Percentiles rank a stretch among this genome's conserved stretches.
These are phyloP conservation scores for Rossbeevera mucosa DNA, from an alignment of 768 basidiomycete species.

Conservation along the genomic window DNA sequence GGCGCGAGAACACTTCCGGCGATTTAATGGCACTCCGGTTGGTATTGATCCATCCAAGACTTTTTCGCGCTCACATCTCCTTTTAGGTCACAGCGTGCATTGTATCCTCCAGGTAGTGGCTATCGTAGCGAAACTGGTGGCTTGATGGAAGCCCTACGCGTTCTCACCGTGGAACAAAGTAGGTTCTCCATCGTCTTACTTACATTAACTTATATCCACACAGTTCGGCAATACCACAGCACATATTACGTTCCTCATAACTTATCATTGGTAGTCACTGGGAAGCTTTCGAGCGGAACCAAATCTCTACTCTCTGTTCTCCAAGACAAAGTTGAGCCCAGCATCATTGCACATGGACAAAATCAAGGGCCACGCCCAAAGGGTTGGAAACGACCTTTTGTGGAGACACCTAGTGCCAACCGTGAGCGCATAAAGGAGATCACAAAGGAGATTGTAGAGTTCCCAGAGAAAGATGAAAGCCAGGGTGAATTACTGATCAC, in stretches of 20 bases:
- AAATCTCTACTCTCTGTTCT: slow-evolving; percentile 74
- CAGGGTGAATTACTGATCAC: slow-evolving; percentile 80
- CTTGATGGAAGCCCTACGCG: slow-evolving; percentile 84
- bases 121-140: slow-evolving; percentile 98
- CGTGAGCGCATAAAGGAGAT: slow-evolving; percentile 50
- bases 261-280: slow-evolving; percentile 80
- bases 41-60: slow-evolving; percentile 20
- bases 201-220: slow-evolving; percentile 13
- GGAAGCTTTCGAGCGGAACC: slow-evolving; percentile 77
- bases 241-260: slow-evolving; percentile 95
- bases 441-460: slow-evolving; percentile 69
- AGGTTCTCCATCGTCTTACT: slow-evolving; percentile 16
- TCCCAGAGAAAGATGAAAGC: slow-evolving; percentile 96
- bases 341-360: slow-evolving; percentile 70
- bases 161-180: slow-evolving; percentile 88
- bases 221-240: slow-evolving; percentile 86
- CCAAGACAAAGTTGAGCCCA: slow-evolving; percentile 79
- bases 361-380: slow-evolving; percentile 62
- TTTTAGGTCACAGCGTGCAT: slow-evolving; percentile 66
- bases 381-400: slow-evolving; percentile 91
- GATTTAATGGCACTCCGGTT: slow-evolving; percentile 88
- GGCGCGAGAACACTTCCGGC: slow-evolving; percentile 85
- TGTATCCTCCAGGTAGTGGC: slow-evolving; percentile 78
- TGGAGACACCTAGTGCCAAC: slow-evolving; percentile 79
- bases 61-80: slow-evolving; percentile 3